Evolutionary conservation across 768 basidiomycete species (phyloP).

Genomic region (Leccinellum rugosiceps): DNA sequence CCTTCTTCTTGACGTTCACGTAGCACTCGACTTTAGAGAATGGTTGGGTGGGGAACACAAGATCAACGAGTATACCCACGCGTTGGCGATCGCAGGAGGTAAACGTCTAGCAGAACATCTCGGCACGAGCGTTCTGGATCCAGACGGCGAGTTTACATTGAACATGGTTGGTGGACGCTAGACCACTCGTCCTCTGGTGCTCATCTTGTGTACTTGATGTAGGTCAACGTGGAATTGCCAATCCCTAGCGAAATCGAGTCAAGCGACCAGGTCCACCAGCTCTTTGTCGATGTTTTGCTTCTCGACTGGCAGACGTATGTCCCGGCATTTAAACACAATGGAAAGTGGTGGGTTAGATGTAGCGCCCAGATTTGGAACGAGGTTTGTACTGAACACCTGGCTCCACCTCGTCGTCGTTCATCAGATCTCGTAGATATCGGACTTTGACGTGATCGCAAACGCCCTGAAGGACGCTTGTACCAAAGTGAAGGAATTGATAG

Average conservation of each 20-base stretch:
- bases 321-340: constrained; percentile 21
- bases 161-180: constrained; percentile 54
- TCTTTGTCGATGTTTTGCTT: constrained; percentile 19
- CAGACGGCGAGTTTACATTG: constrained; percentile 54
- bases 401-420: not conserved
- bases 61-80: constrained; percentile 69
- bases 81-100: constrained; percentile 67
- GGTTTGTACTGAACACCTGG: constrained; percentile 13
- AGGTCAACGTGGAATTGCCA: constrained; percentile 44
- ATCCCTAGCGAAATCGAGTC: constrained; percentile 25
- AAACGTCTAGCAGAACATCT: constrained; percentile 54
- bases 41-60: constrained; percentile 72
- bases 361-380: constrained; percentile 33
- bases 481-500: constrained; percentile 11
- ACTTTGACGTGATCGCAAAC: constrained; percentile 28
- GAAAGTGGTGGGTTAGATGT: constrained; percentile 33
- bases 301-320: constrained; percentile 20
- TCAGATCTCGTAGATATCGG: constrained; percentile 25
- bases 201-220: not conserved
- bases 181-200: not conserved
- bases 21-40: constrained; percentile 70
- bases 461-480: constrained; percentile 25
- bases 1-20: constrained; percentile 2
- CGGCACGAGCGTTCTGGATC: constrained; percentile 62
- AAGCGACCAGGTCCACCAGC: constrained; percentile 7